Base-by-base conservation (phyloP, 1,139 yeast species). In the Debaryomyces psychrophilus region DNA sequence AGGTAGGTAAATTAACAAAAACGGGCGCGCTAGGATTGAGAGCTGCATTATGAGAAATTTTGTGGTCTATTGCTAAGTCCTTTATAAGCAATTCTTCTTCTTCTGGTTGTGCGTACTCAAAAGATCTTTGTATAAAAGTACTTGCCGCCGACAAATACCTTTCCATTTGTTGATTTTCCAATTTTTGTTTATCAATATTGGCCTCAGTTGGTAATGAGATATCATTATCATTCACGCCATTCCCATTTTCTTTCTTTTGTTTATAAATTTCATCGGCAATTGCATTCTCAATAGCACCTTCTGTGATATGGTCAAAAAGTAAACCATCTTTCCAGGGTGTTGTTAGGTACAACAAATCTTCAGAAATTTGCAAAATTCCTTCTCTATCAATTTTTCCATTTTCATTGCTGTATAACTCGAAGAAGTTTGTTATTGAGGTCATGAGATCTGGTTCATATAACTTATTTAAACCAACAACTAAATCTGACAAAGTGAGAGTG, bases 61-160 rank as follows among this genome's bases (percentile, higher is more conserved):
- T 63, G 41, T 62, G 54, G 62, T 81, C 66, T 65, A 70, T 58
- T 44, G 72, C 64, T 51, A 76, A 60, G 50, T 71, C 71, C 55
- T 71, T 58, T 48, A 69, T 67, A 47, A 64, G 65, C 2, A 76
- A 58, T 40, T 82, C 87, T 35, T 78, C 81, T 40, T 63, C 68
- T 33, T 61, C 68, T 0, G 95, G 92, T 52, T 84, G 87, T 0
- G 97, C 96, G 64, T 88, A 93, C 58, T 92, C 96, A 64, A 90
- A 90, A 0, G 96, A 90, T 45, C 96, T 73, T 62, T 89, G 90
- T 46, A 93, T 81, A 56, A 93, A 93, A 20, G 81, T 83, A 50
- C 96, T 87, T 3, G 96, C 95, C 0, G 97, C 95, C 1, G 90
- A 79, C 28, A 93, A 71, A 58, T 90, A 93, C 50, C 97, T 72